A percentile compares a stretch with the other conserved stretches of the same genome.
These are phyloP conservation scores for Verticillium alfalfae DNA, from an alignment of 2,329 filamentous ascomycete species.

Conservation along the genomic window DNA sequence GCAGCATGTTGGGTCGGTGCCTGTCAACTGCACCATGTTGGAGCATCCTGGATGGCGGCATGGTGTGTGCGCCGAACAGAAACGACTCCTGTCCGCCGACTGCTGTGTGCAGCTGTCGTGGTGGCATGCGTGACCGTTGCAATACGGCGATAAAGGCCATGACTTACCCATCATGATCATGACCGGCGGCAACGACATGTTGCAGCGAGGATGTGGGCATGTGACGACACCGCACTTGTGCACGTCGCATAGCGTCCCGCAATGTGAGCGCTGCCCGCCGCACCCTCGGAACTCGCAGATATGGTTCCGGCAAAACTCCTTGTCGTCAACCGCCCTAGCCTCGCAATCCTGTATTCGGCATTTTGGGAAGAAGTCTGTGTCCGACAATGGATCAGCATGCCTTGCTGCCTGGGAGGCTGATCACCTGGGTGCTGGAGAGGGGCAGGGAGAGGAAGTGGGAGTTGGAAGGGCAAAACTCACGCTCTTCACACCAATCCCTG, in stretches of 20 bases:
- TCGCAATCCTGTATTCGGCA: constrained; percentile 6
- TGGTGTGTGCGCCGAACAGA: constrained; percentile 4
- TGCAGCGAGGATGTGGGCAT: constrained; percentile 10
- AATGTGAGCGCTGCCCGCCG: constrained; percentile 2
- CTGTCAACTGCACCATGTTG: constrained; percentile 1
- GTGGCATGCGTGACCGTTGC: constrained; percentile 6
- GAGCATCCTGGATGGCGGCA: constrained; percentile 5
- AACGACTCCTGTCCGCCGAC: background rate
- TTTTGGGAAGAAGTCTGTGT: constrained; percentile 3
- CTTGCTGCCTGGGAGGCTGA: background rate
- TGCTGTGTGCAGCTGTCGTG: constrained; percentile 2
- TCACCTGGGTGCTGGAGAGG: background rate
- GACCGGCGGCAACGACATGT: background rate
- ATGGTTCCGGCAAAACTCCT: constrained; percentile 13
- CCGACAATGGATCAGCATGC: background rate
- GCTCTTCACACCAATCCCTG: constrained; percentile 13
- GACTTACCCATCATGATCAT: background rate
- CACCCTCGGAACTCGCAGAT: constrained; percentile 17
- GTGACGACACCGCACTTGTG: constrained; percentile 16
- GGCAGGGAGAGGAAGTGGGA: background rate
- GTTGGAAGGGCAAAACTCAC: constrained; percentile 11
- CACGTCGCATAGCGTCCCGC: constrained; percentile 11
- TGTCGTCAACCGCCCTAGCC: constrained; percentile 4
- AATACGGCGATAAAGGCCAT: constrained; percentile 5
- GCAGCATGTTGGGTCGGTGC: constrained; percentile 4